phyloP scores from a whole-genome alignment of 352 stramenopile species.

The Bremia lactucae region DNA sequence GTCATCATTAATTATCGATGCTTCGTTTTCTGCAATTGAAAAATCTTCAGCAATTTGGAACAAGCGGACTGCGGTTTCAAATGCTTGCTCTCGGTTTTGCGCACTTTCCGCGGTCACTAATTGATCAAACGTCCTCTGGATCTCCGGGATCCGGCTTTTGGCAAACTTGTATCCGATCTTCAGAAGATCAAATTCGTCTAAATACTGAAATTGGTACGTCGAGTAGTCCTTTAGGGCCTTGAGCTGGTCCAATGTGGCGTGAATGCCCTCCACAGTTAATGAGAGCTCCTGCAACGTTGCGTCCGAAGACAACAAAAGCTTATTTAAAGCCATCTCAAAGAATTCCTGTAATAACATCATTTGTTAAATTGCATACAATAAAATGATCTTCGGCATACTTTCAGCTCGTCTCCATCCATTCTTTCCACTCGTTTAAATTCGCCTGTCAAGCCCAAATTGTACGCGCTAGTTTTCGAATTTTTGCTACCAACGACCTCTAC shows the following conservation, averaged over 20 bases:
- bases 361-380: not conserved
- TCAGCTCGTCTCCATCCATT: slow-evolving; percentile 63
- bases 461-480: slow-evolving; percentile 36
- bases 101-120: slow-evolving; percentile 43
- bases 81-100: slow-evolving; percentile 38
- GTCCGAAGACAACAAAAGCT: slow-evolving; percentile 44
- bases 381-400: slow-evolving; percentile 20
- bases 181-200: slow-evolving; percentile 31
- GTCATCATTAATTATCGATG: slow-evolving; percentile 7
- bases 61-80: slow-evolving; percentile 45
- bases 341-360: slow-evolving; percentile 34
- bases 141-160: slow-evolving; percentile 48
- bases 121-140: slow-evolving; percentile 58
- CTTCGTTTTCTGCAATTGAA: slow-evolving; percentile 5
- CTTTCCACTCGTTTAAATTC: slow-evolving; percentile 54
- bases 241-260: slow-evolving; percentile 30
- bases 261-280: slow-evolving; percentile 34
- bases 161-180: slow-evolving; percentile 40
- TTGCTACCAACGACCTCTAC: slow-evolving; percentile 23
- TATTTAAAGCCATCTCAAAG: slow-evolving; percentile 53
- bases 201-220: slow-evolving; percentile 33
- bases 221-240: slow-evolving; percentile 40
- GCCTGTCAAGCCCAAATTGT: slow-evolving; percentile 49
- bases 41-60: slow-evolving; percentile 61
- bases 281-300: slow-evolving; percentile 50